These are phyloP conservation scores for Pseudodiploospora longispora DNA, from an alignment of 2,329 filamentous ascomycete genomes.

Conservation along the genomic window DNA sequence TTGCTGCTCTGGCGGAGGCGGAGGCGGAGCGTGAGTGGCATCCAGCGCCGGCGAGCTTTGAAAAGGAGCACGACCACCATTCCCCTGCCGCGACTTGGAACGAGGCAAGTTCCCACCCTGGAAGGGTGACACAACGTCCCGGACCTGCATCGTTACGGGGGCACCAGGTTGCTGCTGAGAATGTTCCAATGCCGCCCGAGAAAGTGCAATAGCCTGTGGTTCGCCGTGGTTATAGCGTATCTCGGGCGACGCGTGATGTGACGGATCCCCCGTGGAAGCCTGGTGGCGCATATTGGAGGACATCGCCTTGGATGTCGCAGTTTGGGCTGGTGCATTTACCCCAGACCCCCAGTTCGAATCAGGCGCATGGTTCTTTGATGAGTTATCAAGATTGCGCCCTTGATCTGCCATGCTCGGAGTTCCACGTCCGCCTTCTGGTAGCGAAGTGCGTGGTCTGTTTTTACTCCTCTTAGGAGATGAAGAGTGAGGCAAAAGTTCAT, in stretches of 20 bases:
- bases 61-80: conserved; percentile 22
- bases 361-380: too few relatives aligned
- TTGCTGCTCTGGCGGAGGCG: conserved; percentile 3
- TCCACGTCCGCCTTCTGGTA: too few relatives aligned
- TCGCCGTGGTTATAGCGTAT: not conserved
- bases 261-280: conserved; percentile 1
- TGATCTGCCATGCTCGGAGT: too few relatives aligned
- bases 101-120: conserved; percentile 18
- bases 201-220: conserved; percentile 1
- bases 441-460: too few relatives aligned
- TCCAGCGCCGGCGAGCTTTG: conserved; percentile 11
- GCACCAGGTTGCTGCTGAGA: conserved; percentile 11
- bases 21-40: conserved; percentile 4
- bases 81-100: conserved; percentile 26
- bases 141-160: conserved; percentile 17
- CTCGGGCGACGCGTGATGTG: not conserved
- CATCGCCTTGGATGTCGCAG: not conserved
- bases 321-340: conserved; percentile 3
- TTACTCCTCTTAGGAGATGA: not conserved
- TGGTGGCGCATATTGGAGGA: not conserved
- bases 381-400: too few relatives aligned
- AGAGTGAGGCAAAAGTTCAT: not conserved
- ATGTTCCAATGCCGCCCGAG: conserved; percentile 15
- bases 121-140: conserved; percentile 23
- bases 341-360: conserved; percentile 3